phyloP scores from a whole-genome alignment of 1,139 yeast genomes.

The Suhomyces taliae region DNA sequence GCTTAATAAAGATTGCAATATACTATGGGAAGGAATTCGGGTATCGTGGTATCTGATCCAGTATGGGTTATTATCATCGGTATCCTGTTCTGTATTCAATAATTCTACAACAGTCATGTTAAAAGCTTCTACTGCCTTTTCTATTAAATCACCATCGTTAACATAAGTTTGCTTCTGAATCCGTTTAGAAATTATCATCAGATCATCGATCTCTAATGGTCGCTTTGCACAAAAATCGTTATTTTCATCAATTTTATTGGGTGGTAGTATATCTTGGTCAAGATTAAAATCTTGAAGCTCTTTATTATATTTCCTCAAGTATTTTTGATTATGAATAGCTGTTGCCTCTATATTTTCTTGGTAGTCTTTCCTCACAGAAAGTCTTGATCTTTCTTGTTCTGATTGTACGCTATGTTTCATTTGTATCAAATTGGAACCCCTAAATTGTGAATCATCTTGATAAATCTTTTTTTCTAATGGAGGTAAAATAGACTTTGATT shows the following conservation, averaged over 20 bases:
- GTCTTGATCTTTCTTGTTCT: constrained; percentile 6
- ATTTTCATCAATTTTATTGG: no score
- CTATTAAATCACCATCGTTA: constrained; percentile 5
- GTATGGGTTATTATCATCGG: neutral
- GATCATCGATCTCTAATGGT: constrained; percentile 3
- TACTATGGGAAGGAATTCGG: constrained; percentile 4
- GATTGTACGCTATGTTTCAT: neutral
- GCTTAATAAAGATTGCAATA: constrained; percentile 6
- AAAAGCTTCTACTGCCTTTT: constrained; percentile 5
- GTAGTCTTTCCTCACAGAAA: constrained; percentile 17
- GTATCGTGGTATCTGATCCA: constrained; percentile 8
- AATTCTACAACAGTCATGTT: constrained; percentile 3
- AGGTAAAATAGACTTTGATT: constrained; percentile 1
- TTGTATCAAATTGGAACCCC: constrained; percentile 3
- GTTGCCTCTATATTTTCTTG: constrained; percentile 6
- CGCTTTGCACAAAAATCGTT: neutral
- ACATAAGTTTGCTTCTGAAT: constrained; percentile 11
- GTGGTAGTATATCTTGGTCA: neutral
- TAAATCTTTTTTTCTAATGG: constrained; percentile 10
- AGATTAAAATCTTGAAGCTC: constrained; percentile 1
- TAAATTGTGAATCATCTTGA: constrained; percentile 5
- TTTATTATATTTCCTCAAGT: constrained; percentile 11
- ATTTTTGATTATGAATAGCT: constrained; percentile 13
- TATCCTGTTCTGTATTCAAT: constrained; percentile 3
- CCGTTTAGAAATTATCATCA: constrained; percentile 4